Evolutionary conservation across 192 early-diverging fungal species (phyloP).

Genomic region (Lobulomyces angularis): DNA sequence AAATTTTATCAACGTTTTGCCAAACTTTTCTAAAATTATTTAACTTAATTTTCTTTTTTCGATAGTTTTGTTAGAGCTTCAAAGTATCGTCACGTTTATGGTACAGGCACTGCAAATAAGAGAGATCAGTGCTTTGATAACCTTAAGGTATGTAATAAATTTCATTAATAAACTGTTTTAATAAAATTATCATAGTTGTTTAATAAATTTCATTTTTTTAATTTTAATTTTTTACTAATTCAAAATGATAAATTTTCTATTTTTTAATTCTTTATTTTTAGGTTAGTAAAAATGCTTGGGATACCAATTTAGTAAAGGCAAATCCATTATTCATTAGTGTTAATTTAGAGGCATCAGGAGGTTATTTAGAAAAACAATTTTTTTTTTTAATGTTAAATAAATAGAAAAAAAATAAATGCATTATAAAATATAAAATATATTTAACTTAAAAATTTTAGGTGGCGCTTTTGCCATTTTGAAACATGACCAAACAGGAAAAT

Average conservation of each 20-base stretch:
- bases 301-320: constrained; percentile 90
- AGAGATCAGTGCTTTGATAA: constrained; percentile 90
- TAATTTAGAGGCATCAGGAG: constrained; percentile 43
- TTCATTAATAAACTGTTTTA: neutral
- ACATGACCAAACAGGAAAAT: constrained; percentile 67
- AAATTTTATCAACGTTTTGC: too few relatives aligned
- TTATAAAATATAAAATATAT: neutral
- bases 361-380: constrained; percentile 9
- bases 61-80: too few relatives aligned
- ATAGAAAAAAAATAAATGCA: constrained; percentile 1
- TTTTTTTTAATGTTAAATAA: constrained; percentile 9
- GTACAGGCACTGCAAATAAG: constrained; percentile 72
- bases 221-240: too few relatives aligned
- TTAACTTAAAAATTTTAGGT: constrained; percentile 30
- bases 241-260: neutral
- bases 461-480: constrained; percentile 96
- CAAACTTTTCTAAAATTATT: too few relatives aligned
- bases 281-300: constrained; percentile 84
- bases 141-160: constrained; percentile 33
- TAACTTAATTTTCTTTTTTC: too few relatives aligned
- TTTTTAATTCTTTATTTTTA: constrained; percentile 25
- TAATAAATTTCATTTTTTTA: too few relatives aligned
- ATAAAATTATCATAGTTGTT: neutral
- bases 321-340: constrained; percentile 71
- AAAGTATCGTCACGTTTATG: constrained; percentile 90